These are phyloP conservation scores for Yamadazyma phyllophila DNA, from an alignment of 805 yeast genomes.

Conservation along the genomic window DNA sequence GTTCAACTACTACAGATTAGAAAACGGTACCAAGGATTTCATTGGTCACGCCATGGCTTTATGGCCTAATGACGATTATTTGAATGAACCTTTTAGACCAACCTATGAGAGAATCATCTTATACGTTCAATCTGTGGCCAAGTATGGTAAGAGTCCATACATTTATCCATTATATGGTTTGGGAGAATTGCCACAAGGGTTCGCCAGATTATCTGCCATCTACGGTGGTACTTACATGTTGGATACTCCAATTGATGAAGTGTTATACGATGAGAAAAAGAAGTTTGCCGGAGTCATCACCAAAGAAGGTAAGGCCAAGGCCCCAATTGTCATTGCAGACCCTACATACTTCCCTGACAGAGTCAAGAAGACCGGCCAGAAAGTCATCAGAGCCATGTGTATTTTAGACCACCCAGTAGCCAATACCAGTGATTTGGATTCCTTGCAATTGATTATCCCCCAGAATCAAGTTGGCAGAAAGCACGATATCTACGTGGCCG, in stretches of 20 bases:
- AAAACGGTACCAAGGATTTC: constrained; percentile 90
- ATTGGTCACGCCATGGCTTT: constrained; percentile 99
- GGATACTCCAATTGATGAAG: constrained; percentile 92
- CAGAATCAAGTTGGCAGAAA: constrained; percentile 92
- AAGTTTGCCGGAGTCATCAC: constrained; percentile 85
- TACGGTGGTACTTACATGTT: constrained; percentile 99
- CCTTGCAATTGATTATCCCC: constrained; percentile 92
- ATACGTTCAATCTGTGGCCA: constrained; percentile 86
- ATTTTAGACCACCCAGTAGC: constrained; percentile 88
- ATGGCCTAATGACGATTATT: constrained; percentile 88
- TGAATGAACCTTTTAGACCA: constrained; percentile 87
- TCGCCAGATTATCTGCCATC: constrained; percentile 93
- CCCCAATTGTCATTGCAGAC: constrained; percentile 93
- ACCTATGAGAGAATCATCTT: constrained; percentile 82
- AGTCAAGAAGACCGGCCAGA: constrained; percentile 69
- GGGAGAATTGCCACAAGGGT: constrained; percentile 99
- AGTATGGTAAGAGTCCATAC: constrained; percentile 95
- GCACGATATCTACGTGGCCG: constrained; percentile 92
- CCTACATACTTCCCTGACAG: constrained; percentile 94
- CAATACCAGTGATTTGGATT: constrained; percentile 76
- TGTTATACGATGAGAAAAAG: constrained; percentile 62
- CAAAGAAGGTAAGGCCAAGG: constrained; percentile 87
- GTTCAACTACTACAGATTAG: constrained; percentile 84
- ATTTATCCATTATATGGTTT: constrained; percentile 94
- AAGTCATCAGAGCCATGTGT: constrained; percentile 83